Evolutionary conservation across 345 rosid species (phyloP).

Genomic region (Tarenaya hassleriana): DNA sequence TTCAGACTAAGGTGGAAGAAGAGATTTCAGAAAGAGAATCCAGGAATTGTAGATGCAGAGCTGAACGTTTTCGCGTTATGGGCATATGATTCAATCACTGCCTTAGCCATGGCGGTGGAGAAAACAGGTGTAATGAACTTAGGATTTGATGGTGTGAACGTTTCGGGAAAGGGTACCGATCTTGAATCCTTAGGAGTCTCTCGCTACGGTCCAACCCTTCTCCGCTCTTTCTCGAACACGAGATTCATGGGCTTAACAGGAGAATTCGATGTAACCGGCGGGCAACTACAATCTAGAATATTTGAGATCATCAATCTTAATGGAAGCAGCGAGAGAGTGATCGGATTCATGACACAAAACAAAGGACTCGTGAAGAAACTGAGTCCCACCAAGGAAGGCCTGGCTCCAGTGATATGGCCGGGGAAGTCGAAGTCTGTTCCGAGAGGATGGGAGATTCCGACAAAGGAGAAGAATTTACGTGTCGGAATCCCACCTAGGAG

Average conservation of each 20-base stretch:
- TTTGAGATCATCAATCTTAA: constrained; percentile 42
- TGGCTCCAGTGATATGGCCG: constrained; percentile 37
- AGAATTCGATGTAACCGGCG: constrained; percentile 26
- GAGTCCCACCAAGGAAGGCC: not conserved
- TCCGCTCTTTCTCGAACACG: constrained; percentile 22
- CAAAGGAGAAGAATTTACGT: constrained; percentile 28
- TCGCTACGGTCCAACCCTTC: constrained; percentile 27
- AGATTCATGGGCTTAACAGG: constrained; percentile 37
- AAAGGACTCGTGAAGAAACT: constrained; percentile 15
- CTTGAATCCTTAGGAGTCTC: constrained; percentile 14
- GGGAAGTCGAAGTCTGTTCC: constrained; percentile 33
- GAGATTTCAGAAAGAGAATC: constrained; percentile 3
- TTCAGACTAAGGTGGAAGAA: constrained; percentile 26
- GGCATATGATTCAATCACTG: constrained; percentile 41
- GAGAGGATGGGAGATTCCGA: constrained; percentile 34
- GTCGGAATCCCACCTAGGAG: constrained; percentile 37
- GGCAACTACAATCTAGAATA: constrained; percentile 32
- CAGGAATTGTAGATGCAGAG: not conserved
- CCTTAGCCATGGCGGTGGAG: no score
- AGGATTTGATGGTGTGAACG: not conserved
- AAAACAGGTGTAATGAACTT: not conserved
- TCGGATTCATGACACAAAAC: constrained; percentile 38
- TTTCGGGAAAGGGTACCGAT: constrained; percentile 9
- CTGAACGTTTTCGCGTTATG: constrained; percentile 18
- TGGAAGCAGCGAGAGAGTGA: constrained; percentile 19